phyloP scores from a whole-genome alignment of 805 yeast species.

The Barnettozyma pratensis region DNA sequence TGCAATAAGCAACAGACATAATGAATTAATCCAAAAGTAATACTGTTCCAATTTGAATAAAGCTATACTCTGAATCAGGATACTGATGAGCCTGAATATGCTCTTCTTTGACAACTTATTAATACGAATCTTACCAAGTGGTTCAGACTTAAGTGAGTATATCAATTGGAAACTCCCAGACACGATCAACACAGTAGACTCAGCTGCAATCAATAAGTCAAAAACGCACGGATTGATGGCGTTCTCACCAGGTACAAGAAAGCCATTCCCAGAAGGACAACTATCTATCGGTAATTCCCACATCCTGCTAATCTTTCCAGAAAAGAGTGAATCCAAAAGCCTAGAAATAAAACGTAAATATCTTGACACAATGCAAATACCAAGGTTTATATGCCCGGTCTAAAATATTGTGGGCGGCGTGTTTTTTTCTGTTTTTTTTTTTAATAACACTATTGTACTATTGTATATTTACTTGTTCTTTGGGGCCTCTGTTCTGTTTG shows the following conservation, averaged over 20 bases:
- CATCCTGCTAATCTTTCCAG: neutral
- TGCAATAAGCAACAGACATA: slow-evolving; percentile 23
- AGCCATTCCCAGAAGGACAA: slow-evolving; percentile 8
- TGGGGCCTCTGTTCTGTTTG: too few species aligned
- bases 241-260: slow-evolving; percentile 20
- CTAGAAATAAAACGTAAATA: too few species aligned
- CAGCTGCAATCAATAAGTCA: slow-evolving; percentile 9
- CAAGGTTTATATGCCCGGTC: too few species aligned
- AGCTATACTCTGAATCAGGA: slow-evolving; percentile 10
- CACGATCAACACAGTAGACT: slow-evolving; percentile 9
- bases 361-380: too few species aligned
- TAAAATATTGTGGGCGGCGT: too few species aligned
- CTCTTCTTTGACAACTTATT: slow-evolving; percentile 16
- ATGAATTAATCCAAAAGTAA: slow-evolving; percentile 11
- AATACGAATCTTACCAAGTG: slow-evolving; percentile 8
- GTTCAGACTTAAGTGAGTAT: neutral
- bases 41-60: neutral
- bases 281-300: neutral
- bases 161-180: slow-evolving; percentile 18
- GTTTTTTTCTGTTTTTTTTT: too few species aligned
- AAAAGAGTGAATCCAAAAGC: too few species aligned
- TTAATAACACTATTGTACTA: too few species aligned
- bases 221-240: slow-evolving; percentile 25
- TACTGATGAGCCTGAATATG: slow-evolving; percentile 8
- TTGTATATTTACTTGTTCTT: too few species aligned